Percentiles rank a stretch among this genome's conserved stretches.
Evolutionary conservation across 169 alveolate genomes (phyloP).

Genomic region (Blepharisma undulans): DNA sequence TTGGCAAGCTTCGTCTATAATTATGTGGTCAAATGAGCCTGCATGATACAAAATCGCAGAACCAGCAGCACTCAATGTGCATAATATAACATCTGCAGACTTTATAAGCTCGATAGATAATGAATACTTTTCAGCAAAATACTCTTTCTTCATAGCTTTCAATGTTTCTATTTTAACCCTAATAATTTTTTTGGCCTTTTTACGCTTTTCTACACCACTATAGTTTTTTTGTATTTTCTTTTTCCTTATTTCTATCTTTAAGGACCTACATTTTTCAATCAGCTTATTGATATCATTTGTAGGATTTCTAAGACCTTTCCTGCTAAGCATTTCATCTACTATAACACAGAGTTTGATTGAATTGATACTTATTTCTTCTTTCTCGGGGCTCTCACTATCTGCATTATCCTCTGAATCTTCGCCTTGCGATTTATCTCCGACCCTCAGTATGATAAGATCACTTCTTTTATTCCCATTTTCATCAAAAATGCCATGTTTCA

Average conservation of each 20-base stretch:
- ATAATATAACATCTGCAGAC: slow-evolving; percentile 62
- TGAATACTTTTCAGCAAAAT: slow-evolving; percentile 58
- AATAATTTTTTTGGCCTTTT: slow-evolving; percentile 38
- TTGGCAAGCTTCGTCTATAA: slow-evolving; percentile 81
- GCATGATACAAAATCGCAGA: slow-evolving; percentile 48
- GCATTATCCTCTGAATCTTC: background rate
- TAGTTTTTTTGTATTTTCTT: background rate
- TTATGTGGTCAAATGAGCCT: slow-evolving; percentile 65
- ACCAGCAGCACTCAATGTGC: slow-evolving; percentile 75
- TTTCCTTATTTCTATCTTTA: background rate
- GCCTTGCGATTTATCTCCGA: slow-evolving; percentile 59
- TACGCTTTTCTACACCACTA: background rate
- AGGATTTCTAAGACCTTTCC: background rate
- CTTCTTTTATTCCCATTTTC: slow-evolving; percentile 49
- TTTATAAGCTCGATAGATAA: slow-evolving; percentile 53
- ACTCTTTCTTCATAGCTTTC: slow-evolving; percentile 53
- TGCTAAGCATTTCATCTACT: background rate
- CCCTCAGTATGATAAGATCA: slow-evolving; percentile 69
- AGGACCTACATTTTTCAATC: background rate
- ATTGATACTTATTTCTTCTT: background rate
- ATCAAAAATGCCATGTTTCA: slow-evolving; percentile 52
- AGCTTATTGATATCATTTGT: background rate
- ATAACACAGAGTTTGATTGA: background rate
- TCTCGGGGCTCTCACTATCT: background rate
- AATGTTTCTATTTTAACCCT: background rate